These are phyloP conservation scores for Pestalotiopsis sp. DNA, from an alignment of 2,329 filamentous ascomycete species.

Conservation along the genomic window DNA sequence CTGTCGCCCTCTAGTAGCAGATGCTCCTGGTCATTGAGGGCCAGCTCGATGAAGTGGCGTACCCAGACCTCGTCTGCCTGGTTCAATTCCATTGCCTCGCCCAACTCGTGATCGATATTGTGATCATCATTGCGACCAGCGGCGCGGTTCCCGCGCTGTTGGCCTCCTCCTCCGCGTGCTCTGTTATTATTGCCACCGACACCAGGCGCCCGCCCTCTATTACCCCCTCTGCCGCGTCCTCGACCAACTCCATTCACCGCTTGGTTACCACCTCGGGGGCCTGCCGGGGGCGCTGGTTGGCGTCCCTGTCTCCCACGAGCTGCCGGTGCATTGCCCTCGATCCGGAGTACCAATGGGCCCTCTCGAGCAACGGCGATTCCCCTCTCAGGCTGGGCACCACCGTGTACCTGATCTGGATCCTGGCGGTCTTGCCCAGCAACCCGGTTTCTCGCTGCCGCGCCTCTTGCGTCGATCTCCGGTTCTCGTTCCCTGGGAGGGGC, in stretches of 20 bases:
- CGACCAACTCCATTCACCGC: constrained; percentile 31
- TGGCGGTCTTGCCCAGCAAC: constrained; percentile 28
- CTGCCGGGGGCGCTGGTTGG: constrained; percentile 25
- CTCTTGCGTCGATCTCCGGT: constrained; percentile 24
- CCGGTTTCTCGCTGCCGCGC: constrained; percentile 15
- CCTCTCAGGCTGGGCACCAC: constrained; percentile 16
- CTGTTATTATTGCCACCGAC: constrained; percentile 22
- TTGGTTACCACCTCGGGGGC: constrained; percentile 23
- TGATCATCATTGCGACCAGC: constrained; percentile 19
- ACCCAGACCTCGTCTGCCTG: constrained; percentile 56
- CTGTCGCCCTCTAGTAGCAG: constrained; percentile 43
- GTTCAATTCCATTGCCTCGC: constrained; percentile 38
- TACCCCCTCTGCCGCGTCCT: constrained; percentile 30
- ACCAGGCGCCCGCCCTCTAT: constrained; percentile 32
- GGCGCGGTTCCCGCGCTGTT: constrained; percentile 21
- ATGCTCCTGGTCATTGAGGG: constrained; percentile 56
- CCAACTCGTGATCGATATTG: constrained; percentile 21
- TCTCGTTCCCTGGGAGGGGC: constrained; percentile 28
- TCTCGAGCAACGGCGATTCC: constrained; percentile 54
- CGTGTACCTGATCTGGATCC: constrained; percentile 27
- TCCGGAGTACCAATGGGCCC: constrained; percentile 59
- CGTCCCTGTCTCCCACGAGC: constrained; percentile 26
- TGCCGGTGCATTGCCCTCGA: constrained; percentile 42
- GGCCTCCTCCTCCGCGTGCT: constrained; percentile 16
- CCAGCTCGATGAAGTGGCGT: constrained; percentile 56